Evolutionary conservation across 495 filamentous ascomycete species (phyloP), one percentile per base, ranked within the genome.

Genomic region (Trichoderma orchidacearum): DNA sequence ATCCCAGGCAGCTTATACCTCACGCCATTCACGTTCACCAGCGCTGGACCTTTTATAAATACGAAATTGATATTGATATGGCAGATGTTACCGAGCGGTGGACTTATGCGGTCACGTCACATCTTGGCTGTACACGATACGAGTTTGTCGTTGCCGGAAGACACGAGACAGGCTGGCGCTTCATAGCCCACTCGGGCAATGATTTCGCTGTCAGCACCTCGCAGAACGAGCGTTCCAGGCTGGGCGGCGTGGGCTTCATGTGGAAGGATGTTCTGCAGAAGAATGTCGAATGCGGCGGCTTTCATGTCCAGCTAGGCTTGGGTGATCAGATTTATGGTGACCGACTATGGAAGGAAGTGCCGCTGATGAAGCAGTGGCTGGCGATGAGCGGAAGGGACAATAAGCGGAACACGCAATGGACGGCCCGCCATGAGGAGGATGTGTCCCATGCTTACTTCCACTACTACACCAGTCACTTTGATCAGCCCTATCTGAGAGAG

Each of bases 211-310:
- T 95, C 28, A 86, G 84, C 59, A 90, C 95, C 0, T 89, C 82
- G 61, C 82, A 89, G 54, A 88, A 85, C 63, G 93, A 97, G 65
- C 82, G 90, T 17, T 77, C 83, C 54, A 85, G 85, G 51, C 74
- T 96, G 1, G 94, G 94, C 25, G 93, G 93, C 0, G 78, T 90
- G 7, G 88, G 90, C 0, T 90, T 88, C 65, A 95, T 98, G 93
- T 98, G 93, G 93, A 96, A 95, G 61, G 93, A 98, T 64, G 89
- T 98, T 30, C 80, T 98, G 69, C 91, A 95, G 69, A 97, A 96
- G 75, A 94, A 98, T 67, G 81, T 87, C 36, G 93, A 98, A 62
- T 94, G 89, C 63, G 90, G 90, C 54, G 93, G 93, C 9, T 98
- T 98, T 70, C 93, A 98, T 63, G 81, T 85, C 3, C 93, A 98